Conservation (phyloP, 164 flowering plant species). For the Aristolochia contorta region DNA sequence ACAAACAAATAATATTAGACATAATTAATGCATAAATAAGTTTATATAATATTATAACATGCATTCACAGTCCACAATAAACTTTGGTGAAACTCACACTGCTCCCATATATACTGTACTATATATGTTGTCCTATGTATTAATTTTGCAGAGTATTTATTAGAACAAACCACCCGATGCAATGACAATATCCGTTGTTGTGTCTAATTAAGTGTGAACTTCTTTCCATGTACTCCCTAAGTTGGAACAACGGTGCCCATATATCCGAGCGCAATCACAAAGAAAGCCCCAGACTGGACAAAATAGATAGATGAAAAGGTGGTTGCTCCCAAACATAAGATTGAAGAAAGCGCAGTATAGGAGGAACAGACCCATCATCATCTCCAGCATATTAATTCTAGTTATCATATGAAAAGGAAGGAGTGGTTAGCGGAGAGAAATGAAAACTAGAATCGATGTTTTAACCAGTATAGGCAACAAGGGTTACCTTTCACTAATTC, state of each 20-base stretch:
- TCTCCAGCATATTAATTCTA: constrained; percentile 50
- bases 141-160: too few species aligned
- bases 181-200: too few species aligned
- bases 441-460: neutral
- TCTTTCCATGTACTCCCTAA: neutral
- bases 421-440: neutral
- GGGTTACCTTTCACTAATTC: constrained; percentile 35
- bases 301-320: constrained; percentile 41
- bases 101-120: too few species aligned
- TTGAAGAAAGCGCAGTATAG: constrained; percentile 44
- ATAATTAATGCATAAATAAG: too few species aligned
- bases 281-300: constrained; percentile 57
- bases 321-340: constrained; percentile 30
- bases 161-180: too few species aligned
- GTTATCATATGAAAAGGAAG: constrained; percentile 2
- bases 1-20: too few species aligned
- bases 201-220: neutral
- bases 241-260: constrained; percentile 50
- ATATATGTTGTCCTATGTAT: too few species aligned
- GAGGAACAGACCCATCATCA: constrained; percentile 41
- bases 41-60: too few species aligned
- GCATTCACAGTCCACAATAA: too few species aligned
- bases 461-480: neutral
- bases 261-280: constrained; percentile 47
- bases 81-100: too few species aligned